Percentiles rank a stretch among this genome's conserved stretches.
Evolutionary conservation across 495 filamentous ascomycete genomes (phyloP).

Genomic region (Jackrogersella minutella): DNA sequence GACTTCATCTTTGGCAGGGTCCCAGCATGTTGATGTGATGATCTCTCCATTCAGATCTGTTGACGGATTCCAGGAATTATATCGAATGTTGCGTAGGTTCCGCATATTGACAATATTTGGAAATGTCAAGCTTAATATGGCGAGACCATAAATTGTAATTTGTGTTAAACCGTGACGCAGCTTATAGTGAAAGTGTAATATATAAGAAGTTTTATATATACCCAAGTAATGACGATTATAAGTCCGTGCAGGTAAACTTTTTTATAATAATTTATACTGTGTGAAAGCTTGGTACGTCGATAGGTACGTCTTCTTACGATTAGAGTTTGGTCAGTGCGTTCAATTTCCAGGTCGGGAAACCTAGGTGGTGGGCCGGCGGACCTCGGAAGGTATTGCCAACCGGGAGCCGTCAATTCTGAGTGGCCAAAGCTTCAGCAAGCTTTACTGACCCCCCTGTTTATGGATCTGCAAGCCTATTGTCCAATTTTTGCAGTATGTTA

Average conservation of each 20-base stretch:
- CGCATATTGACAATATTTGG: constrained; percentile 67
- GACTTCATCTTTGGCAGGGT: constrained; percentile 71
- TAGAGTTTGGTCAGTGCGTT: constrained; percentile 21
- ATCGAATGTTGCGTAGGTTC: constrained; percentile 77
- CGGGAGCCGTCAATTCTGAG: constrained; percentile 1
- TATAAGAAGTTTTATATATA: constrained; percentile 25
- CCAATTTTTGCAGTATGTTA: constrained; percentile 11
- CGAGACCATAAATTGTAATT: constrained; percentile 3
- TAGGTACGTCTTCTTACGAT: not conserved
- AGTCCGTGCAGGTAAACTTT: constrained; percentile 31
- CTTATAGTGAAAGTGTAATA: constrained; percentile 11
- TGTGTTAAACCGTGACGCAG: not conserved
- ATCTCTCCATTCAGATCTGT: constrained; percentile 42
- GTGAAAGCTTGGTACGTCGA: not conserved
- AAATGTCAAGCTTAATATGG: not conserved
- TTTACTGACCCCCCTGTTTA: constrained; percentile 17
- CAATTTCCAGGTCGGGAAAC: constrained; percentile 1
- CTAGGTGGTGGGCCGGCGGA: constrained; percentile 25
- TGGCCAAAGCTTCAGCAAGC: constrained; percentile 35
- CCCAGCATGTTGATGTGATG: constrained; percentile 80
- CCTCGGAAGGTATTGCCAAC: constrained; percentile 20
- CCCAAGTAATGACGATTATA: constrained; percentile 18
- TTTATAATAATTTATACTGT: constrained; percentile 20
- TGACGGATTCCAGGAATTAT: constrained; percentile 64
- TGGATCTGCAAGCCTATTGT: constrained; percentile 31